Evolutionary conservation across 352 stramenopile species (phyloP).

Genomic region (Globisporangium cederbergense): DNA sequence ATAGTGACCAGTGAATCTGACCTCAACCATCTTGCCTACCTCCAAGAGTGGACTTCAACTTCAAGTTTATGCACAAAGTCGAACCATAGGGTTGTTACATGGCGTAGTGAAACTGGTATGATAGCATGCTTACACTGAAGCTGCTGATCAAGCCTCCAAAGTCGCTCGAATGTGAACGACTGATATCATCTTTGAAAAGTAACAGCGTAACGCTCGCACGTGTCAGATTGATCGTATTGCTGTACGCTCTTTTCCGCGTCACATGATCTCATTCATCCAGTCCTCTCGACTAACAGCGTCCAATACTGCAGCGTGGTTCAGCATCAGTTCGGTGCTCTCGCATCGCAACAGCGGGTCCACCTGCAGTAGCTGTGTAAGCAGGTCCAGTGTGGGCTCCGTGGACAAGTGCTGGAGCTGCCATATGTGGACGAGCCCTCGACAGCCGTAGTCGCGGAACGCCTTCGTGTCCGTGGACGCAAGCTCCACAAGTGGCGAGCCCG

Average conservation of each 20-base stretch:
- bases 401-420: slow-evolving; percentile 20
- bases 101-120: too few relatives aligned
- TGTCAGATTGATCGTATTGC: too few relatives aligned
- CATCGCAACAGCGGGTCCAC: slow-evolving; percentile 13
- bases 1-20: too few relatives aligned
- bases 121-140: too few relatives aligned
- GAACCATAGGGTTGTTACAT: not conserved
- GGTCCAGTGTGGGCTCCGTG: slow-evolving; percentile 11
- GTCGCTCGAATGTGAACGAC: too few relatives aligned
- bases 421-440: slow-evolving; percentile 18
- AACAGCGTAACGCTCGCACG: too few relatives aligned
- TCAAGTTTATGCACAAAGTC: not conserved
- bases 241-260: too few relatives aligned
- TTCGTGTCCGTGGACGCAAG: slow-evolving; percentile 16
- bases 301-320: slow-evolving; percentile 2
- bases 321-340: not conserved
- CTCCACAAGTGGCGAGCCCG: slow-evolving; percentile 41
- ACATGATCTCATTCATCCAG: not conserved
- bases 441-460: slow-evolving; percentile 25
- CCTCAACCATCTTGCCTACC: too few relatives aligned
- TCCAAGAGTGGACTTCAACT: not conserved
- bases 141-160: too few relatives aligned
- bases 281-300: not conserved
- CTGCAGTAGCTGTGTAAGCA: slow-evolving; percentile 23
- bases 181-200: too few relatives aligned